Evolutionary conservation across 2,329 filamentous ascomycete species (phyloP).

Genomic region (Neurospora crassa): DNA sequence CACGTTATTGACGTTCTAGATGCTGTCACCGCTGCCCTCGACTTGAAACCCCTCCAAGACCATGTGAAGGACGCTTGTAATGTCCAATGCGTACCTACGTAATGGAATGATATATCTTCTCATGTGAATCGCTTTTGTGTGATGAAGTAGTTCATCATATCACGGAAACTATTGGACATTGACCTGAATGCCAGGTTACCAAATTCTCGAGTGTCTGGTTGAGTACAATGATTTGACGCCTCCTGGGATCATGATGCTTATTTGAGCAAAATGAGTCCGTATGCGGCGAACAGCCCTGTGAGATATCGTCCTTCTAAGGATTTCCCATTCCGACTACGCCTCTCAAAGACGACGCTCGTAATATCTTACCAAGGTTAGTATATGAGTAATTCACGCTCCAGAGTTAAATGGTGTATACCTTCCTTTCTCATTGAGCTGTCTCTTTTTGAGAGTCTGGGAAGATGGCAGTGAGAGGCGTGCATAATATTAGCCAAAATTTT

Average conservation of each 20-base stretch:
- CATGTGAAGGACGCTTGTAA: background rate
- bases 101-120: background rate
- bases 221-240: background rate
- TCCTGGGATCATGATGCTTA: background rate
- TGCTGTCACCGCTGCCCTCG: background rate
- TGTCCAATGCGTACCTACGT: background rate
- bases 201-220: background rate
- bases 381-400: background rate
- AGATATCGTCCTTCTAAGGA: background rate
- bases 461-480: background rate
- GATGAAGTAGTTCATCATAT: background rate
- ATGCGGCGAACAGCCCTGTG: background rate
- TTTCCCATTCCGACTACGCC: background rate
- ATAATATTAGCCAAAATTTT: background rate
- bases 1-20: background rate
- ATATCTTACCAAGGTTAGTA: background rate
- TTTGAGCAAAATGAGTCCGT: background rate
- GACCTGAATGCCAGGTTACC: background rate
- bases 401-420: background rate
- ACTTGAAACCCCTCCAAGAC: background rate
- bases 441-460: background rate
- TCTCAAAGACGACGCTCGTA: background rate
- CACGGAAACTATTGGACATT: background rate
- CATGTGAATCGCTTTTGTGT: background rate
- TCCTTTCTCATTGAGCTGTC: background rate